Percentiles rank a stretch among this genome's conserved stretches.
These are phyloP conservation scores for Cucurbita pepo DNA, from an alignment of 306 rosid species.

Conservation along the genomic window DNA sequence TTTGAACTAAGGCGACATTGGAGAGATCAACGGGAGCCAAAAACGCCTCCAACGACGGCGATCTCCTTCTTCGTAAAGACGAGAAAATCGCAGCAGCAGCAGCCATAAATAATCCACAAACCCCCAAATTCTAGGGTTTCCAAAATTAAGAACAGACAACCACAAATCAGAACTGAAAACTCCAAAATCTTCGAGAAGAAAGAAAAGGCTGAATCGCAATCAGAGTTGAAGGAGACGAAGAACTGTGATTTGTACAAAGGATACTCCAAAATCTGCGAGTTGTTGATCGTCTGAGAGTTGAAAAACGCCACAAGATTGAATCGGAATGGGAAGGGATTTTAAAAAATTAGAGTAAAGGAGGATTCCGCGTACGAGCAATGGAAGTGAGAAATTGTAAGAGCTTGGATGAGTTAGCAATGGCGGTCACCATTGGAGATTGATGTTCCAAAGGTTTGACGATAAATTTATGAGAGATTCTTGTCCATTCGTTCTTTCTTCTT, in stretches of 20 bases:
- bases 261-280: not conserved
- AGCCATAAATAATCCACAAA: slow-evolving; percentile 30
- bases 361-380: not conserved
- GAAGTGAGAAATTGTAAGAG: not conserved
- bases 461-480: not conserved
- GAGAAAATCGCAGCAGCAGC: slow-evolving; percentile 81
- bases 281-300: not conserved
- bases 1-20: slow-evolving; percentile 52
- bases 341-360: not conserved
- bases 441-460: not conserved
- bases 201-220: not conserved
- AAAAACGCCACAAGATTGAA: not conserved
- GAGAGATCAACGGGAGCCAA: slow-evolving; percentile 79
- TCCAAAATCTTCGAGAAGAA: not conserved
- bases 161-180: not conserved
- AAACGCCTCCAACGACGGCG: slow-evolving; percentile 76
- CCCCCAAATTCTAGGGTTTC: not conserved
- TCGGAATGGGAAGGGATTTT: not conserved
- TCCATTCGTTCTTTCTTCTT: not conserved
- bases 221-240: not conserved
- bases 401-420: not conserved
- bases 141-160: not conserved
- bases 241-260: not conserved
- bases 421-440: not conserved
- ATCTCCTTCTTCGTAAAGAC: slow-evolving; percentile 73